Base-by-base conservation (phyloP, 2,329 filamentous ascomycete genomes). In the Beauveria asiatica region DNA sequence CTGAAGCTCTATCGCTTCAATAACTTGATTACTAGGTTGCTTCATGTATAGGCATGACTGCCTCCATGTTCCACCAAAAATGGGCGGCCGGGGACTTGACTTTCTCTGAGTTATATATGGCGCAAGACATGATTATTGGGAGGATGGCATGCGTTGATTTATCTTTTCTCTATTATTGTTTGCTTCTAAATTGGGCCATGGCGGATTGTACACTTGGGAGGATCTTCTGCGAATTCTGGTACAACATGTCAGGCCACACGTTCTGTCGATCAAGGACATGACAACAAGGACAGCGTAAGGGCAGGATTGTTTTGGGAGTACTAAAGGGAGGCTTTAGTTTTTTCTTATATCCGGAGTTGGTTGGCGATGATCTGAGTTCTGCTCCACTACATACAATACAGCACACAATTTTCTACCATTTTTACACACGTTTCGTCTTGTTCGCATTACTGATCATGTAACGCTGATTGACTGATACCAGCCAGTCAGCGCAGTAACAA, bases 51-150 rank as follows among this genome's bases (percentile, higher is more conserved):
- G 13, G 33, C 33, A 37, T 37, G 11, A 16, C 11, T 37, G 33
- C 33, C 44, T 48, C 16, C 41, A 62, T 54, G 25, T 56, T 46
- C 11, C 46, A 62, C 48, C 42, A 21, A 50, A 59, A 56, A 39
- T 39, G 61, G 61, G 60, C 49, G 59, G 60, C 13, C 25, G 50
- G 50, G 27, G 61, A 52, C 51, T 64, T 37, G 45, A n/a, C 41
- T 45, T 46, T 53, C 62, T 54, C 57, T 56, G 59, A 45, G 30
- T 21, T 55, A 50, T 52, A 25, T 30, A 46, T 27, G 57, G 57
- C 48, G 48, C 57, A 45, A 44, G 23, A 44, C 25, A 25, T 57
- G 33, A 57, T 45, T 33, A 19, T 48, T 46, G 50, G 41, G 56
- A 57, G 53, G 49, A 27, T 25, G 30, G 46, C 48, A 37, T 37